Base-by-base conservation (phyloP, 768 basidiomycete genomes). In the Panaeolus cyanescens region DNA sequence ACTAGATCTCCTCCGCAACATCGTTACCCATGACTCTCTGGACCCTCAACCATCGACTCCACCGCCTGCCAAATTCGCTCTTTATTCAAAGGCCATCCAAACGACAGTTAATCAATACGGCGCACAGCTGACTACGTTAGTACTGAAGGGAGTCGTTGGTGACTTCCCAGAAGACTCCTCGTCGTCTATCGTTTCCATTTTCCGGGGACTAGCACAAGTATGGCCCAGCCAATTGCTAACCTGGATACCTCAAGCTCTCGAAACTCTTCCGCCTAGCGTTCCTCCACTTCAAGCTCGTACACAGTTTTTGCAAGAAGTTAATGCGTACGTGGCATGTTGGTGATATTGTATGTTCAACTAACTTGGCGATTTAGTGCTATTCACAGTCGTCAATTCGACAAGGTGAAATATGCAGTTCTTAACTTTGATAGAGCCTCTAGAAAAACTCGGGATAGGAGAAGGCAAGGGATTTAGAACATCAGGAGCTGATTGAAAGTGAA, bases 91-190 rank as follows among this genome's bases (percentile, higher is more conserved):
- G 8, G 78, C 86, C 39, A 91, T 95, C 66, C 80, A 80, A 30
- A 74, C 73, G 3, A 83, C 85, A 33, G 73, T 95, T 50, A 80
- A 85, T 58, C 86, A 87, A 63, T 87, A 92, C 71, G 94, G 95
- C 3, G 83, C 84, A 58, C 83, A 85, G 66, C 80, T 99, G 15
- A 71, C 92, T 15, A 82, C 83, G 13, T 85, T 85, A 64, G 72
- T 95, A 30, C 77, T 99, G 56, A 76, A 81, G 19, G 96, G 97
- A 3, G 79, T 98, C 28, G 87, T 93, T 4, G 88, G 90, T 20
- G 89, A 91, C 62, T 99, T 96, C 72, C 93, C 93, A 3, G 94
- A 94, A 70, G 96, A 98, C 61, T 83, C 88, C 3, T 80, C 87
- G 5, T 81, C 90, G 8, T 71, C 79, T 33, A 88, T 96, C 45